Evolutionary conservation across 352 stramenopile species (phyloP).

Genomic region (Phytopythium chamaehyphon): DNA sequence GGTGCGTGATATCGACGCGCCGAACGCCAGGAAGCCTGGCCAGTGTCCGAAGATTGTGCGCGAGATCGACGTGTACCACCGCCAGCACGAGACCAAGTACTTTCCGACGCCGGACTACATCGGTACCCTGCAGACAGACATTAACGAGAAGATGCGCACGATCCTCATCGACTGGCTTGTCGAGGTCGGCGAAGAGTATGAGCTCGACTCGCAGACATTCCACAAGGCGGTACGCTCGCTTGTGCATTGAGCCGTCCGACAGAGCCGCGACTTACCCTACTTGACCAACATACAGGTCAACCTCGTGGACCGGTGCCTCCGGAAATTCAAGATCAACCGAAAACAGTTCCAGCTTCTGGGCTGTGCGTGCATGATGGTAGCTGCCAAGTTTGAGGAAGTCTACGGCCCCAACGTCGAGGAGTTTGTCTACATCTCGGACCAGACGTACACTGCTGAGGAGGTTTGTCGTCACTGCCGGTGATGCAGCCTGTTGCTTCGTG

Average conservation of each 20-base stretch:
- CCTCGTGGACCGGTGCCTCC: slow-evolving; percentile 78
- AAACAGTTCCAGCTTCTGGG: slow-evolving; percentile 95
- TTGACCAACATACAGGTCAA: slow-evolving; percentile 42
- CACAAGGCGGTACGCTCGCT: slow-evolving; percentile 58
- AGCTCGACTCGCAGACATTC: slow-evolving; percentile 78
- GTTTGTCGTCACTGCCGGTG: slow-evolving; percentile 16
- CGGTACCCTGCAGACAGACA: slow-evolving; percentile 90
- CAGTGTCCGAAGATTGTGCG: slow-evolving; percentile 52
- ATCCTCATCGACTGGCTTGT: slow-evolving; percentile 99
- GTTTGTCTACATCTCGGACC: slow-evolving; percentile 97
- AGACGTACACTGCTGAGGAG: slow-evolving; percentile 90
- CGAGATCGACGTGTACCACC: slow-evolving; percentile 62
- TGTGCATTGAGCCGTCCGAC: background rate
- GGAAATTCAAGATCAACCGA: slow-evolving; percentile 82
- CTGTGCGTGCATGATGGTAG: slow-evolving; percentile 94
- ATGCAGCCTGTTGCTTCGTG: background rate
- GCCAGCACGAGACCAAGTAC: slow-evolving; percentile 77
- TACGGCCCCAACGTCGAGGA: slow-evolving; percentile 92
- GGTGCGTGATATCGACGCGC: slow-evolving; percentile 60
- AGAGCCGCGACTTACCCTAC: background rate
- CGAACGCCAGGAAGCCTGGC: slow-evolving; percentile 17
- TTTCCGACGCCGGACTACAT: slow-evolving; percentile 57
- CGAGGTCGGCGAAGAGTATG: slow-evolving; percentile 83
- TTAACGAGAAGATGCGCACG: slow-evolving; percentile 99
- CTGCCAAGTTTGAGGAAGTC: slow-evolving; percentile 98